Base-by-base conservation (phyloP, 2,329 filamentous ascomycete genomes). In the Phymatotrichopsis omnivora region DNA sequence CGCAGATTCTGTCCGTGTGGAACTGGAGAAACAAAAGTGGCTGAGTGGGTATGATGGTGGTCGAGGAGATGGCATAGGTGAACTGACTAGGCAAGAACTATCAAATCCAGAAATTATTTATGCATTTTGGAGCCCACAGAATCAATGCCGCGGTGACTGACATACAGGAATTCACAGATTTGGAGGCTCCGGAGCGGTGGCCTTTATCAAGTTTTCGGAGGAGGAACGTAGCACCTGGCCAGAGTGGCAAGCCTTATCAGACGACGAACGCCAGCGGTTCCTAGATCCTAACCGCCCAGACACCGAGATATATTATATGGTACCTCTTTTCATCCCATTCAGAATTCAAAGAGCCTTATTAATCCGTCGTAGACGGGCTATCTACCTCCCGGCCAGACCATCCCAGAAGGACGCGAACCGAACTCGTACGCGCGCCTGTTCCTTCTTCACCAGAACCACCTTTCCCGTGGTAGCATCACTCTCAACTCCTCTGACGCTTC, bases 391-490 rank as follows among this genome's bases (percentile, higher is more conserved):
- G 48, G 48, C 17, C 48, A 49, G 20, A 24, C 39, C 25, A 45
- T 51, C 14, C 48, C 48, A 11, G n/a, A 25, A 14, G 36, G 31
- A 16, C 41, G 39, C 11, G 17, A 48, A 8, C 35, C 45, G 6
- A 51, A 51, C 36, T 51, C 48, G 11, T 51, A 51, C 16, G 48
- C 48, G 6, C 48, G 48, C 11, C 45, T 51, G 24, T 51, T 51
- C 24, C 34, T 42, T 22, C 24, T 46, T 14, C 39, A 47, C 8
- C 42, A 48, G 57, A 67, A 67, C 11, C 61, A 64, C 0, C 61
- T 71, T n/a, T 67, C 67, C 4, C 62, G 68, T 3, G 69, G 68
- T n/a, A 65, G 58, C 0, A 61, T 70, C 7, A 55, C 60, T 19
- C 64, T 69, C 17, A 60, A 49, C 6, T 66, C 65, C 0, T 53